Conservation (phyloP, 2,329 filamentous ascomycete genomes). For the Intubia oerlemansii region DNA sequence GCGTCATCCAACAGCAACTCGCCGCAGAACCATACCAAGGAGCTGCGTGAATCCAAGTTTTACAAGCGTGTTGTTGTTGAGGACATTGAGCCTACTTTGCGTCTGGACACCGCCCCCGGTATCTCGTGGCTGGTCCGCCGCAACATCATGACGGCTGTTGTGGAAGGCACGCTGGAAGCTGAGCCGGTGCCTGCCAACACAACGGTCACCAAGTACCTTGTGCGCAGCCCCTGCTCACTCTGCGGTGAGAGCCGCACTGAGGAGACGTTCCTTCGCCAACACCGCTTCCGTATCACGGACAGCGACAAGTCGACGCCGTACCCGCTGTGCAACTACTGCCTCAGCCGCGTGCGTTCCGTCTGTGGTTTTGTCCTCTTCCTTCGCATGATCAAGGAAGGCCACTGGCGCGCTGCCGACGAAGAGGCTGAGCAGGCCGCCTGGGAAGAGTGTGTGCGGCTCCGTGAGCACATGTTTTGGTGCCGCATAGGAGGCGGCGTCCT, state of each 20-base stretch:
- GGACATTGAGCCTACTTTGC: constrained; percentile 84
- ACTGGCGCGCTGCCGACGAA: constrained; percentile 66
- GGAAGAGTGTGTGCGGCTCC: constrained; percentile 78
- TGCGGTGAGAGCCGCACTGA: constrained; percentile 69
- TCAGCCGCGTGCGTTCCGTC: constrained; percentile 62
- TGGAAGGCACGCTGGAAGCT: constrained; percentile 68
- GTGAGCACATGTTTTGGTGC: constrained; percentile 96
- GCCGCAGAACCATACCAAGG: constrained; percentile 17
- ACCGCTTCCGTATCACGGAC: constrained; percentile 79
- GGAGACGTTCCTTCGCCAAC: constrained; percentile 50
- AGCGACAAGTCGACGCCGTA: constrained; percentile 73
- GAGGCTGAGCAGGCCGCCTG: constrained; percentile 76
- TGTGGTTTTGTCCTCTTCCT: constrained; percentile 89
- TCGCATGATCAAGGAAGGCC: constrained; percentile 76
- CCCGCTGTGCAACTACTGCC: constrained; percentile 74
- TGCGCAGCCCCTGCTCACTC: constrained; percentile 39
- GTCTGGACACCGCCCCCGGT: constrained; percentile 73
- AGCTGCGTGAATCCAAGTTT: constrained; percentile 73
- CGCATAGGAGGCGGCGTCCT: constrained; percentile 81
- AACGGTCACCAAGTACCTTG: constrained; percentile 10
- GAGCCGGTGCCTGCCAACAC: constrained; percentile 50
- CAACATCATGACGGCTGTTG: constrained; percentile 63
- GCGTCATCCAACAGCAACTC: constrained; percentile 11
- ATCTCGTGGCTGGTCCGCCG: constrained; percentile 86
- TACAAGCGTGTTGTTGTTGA: constrained; percentile 79